phyloP scores from a whole-genome alignment of 2,329 filamentous ascomycete species.

The Cryphonectria naterciae region DNA sequence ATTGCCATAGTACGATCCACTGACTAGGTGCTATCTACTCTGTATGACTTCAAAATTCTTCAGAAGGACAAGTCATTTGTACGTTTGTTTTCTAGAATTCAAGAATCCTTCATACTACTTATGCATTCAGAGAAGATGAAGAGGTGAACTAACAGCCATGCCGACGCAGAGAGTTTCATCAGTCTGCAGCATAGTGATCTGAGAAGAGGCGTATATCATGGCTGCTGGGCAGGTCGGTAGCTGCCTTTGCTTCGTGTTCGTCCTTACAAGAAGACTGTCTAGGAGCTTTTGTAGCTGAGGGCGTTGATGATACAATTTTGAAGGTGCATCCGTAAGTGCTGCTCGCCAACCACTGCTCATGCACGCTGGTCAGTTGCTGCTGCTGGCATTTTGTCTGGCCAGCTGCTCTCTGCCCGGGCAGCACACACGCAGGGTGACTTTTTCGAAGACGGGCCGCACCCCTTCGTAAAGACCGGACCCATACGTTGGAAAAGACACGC shows the following conservation, averaged over 20 bases:
- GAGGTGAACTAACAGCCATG: neutral
- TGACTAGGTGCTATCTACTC: neutral
- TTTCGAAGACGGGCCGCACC: neutral
- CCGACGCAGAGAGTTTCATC: neutral
- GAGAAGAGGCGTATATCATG: neutral
- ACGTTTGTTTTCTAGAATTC: neutral
- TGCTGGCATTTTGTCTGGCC: neutral
- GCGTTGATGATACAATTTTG: neutral
- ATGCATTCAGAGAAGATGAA: neutral
- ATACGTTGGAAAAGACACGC: too few relatives aligned
- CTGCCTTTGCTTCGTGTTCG: neutral
- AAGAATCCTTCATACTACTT: neutral
- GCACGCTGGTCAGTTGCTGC: neutral
- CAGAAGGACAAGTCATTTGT: constrained; percentile 46
- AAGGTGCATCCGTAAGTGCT: neutral
- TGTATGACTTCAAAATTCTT: neutral
- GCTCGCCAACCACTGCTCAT: neutral
- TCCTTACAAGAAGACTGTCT: neutral
- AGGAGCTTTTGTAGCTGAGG: neutral
- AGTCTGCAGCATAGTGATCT: neutral
- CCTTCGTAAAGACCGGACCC: neutral
- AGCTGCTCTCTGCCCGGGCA: neutral
- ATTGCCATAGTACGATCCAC: neutral
- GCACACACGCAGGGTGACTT: neutral
- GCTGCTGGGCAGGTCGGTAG: neutral